These are phyloP conservation scores for Echites panduratus DNA, from an alignment of 257 asterid genomes.

Conservation along the genomic window DNA sequence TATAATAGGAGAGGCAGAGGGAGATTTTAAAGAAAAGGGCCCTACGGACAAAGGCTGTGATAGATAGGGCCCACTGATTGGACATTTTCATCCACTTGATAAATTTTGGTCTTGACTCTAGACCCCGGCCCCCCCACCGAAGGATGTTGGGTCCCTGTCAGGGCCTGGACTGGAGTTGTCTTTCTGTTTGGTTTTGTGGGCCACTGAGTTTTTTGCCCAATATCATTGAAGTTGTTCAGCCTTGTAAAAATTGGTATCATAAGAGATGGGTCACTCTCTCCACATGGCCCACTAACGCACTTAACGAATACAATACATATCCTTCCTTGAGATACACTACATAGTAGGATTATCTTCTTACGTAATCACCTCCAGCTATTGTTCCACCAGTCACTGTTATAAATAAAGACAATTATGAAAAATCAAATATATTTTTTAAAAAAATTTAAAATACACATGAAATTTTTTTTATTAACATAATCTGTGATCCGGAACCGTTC, in stretches of 20 bases:
- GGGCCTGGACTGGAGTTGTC: constrained; percentile 39
- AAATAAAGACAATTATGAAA: too few relatives aligned
- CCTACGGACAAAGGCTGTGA: constrained; percentile 3
- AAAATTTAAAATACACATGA: too few relatives aligned
- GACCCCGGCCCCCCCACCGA: constrained; percentile 12
- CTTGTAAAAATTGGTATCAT: constrained; percentile 16
- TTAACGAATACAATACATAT: too few relatives aligned
- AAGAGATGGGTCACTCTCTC: neutral
- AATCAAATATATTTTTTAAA: too few relatives aligned
- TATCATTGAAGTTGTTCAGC: constrained; percentile 4
- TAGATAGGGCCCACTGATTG: constrained; percentile 26
- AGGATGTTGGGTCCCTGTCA: constrained; percentile 37
- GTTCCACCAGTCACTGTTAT: neutral
- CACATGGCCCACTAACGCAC: neutral
- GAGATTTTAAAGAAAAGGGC: neutral
- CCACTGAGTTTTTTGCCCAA: constrained; percentile 20
- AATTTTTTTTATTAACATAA: too few relatives aligned
- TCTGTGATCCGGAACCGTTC: too few relatives aligned
- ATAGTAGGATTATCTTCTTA: neutral
- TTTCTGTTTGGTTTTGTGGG: constrained; percentile 34
- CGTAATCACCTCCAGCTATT: constrained; percentile 6
- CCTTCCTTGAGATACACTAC: too few relatives aligned
- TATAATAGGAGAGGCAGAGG: too few relatives aligned
- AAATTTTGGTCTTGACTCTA: constrained; percentile 25
- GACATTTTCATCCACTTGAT: constrained; percentile 19